These are phyloP conservation scores for Amyloporia xantha DNA, from an alignment of 768 basidiomycete species.

Conservation along the genomic window DNA sequence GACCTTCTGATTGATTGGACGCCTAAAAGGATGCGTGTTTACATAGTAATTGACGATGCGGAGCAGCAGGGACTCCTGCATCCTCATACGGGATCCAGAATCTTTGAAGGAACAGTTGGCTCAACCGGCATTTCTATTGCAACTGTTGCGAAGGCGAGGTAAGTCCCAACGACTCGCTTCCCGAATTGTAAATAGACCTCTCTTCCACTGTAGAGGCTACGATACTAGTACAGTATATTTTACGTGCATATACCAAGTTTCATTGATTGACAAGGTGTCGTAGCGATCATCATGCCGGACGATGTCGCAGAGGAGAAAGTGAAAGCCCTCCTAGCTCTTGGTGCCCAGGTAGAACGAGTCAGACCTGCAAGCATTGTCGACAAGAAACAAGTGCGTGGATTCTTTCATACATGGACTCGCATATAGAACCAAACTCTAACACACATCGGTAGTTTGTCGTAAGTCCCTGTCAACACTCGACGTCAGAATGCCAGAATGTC, in stretches of 20 bases:
- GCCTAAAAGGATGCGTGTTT: neutral
- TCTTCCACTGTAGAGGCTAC: conserved; percentile 60
- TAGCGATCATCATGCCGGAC: conserved; percentile 87
- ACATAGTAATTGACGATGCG: conserved; percentile 87
- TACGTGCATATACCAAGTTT: neutral
- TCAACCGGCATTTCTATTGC: conserved; percentile 96
- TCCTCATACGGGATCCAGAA: conserved; percentile 83
- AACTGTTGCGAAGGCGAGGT: conserved; percentile 86
- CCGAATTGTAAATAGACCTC: neutral
- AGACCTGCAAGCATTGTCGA: conserved; percentile 96
- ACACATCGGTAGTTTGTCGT: conserved; percentile 72
- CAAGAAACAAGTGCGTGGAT: conserved; percentile 72
- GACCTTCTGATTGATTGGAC: neutral
- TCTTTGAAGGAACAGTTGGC: conserved; percentile 97
- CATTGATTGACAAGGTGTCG: no score
- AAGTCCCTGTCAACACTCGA: conserved; percentile 31
- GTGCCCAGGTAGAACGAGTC: conserved; percentile 84
- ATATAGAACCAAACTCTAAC: neutral
- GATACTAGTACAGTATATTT: conserved; percentile 53
- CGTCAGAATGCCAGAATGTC: no score
- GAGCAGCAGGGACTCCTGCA: conserved; percentile 75
- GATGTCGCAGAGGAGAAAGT: conserved; percentile 91
- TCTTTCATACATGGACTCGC: no score
- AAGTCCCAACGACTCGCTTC: conserved; percentile 14
- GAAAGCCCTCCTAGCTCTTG: conserved; percentile 72